Percentiles rank a stretch among this genome's conserved stretches.
Conservation (phyloP, 192 early-diverging fungal genomes). For the Helicostylum pulchrum region DNA sequence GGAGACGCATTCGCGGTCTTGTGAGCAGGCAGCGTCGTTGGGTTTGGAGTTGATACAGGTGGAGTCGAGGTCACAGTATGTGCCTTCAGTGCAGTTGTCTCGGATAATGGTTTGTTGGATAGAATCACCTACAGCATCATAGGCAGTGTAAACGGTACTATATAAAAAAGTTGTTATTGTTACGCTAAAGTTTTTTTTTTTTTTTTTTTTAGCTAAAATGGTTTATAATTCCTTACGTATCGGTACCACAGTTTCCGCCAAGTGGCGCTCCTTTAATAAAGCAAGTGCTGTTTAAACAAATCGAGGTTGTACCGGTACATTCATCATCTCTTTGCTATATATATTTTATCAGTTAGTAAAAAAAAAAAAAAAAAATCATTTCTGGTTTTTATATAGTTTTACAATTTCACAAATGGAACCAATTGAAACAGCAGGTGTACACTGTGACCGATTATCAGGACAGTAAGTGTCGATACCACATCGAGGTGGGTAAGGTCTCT, state of each 20-base stretch:
- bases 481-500: constrained; percentile 21
- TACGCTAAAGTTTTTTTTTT: not conserved
- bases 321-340: constrained; percentile 39
- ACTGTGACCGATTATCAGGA: constrained; percentile 36
- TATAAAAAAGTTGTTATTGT: not conserved
- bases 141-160: constrained; percentile 24
- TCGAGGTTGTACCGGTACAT: constrained; percentile 23
- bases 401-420: constrained; percentile 31
- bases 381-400: no score
- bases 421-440: constrained; percentile 19
- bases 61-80: constrained; percentile 15
- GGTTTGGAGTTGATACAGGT: constrained; percentile 19
- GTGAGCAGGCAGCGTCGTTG: constrained; percentile 15
- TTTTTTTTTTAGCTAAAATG: not conserved
- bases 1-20: constrained; percentile 35
- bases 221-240: constrained; percentile 23
- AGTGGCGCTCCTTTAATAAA: constrained; percentile 31
- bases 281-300: constrained; percentile 36
- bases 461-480: constrained; percentile 27
- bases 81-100: constrained; percentile 35
- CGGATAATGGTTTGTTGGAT: constrained; percentile 26
- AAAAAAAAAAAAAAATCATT: not conserved
- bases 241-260: constrained; percentile 26
- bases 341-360: not conserved
- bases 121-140: constrained; percentile 20